Evolutionary conservation across 371 early-diverging fungal species (phyloP).

Genomic region (Circinella umbellata): DNA sequence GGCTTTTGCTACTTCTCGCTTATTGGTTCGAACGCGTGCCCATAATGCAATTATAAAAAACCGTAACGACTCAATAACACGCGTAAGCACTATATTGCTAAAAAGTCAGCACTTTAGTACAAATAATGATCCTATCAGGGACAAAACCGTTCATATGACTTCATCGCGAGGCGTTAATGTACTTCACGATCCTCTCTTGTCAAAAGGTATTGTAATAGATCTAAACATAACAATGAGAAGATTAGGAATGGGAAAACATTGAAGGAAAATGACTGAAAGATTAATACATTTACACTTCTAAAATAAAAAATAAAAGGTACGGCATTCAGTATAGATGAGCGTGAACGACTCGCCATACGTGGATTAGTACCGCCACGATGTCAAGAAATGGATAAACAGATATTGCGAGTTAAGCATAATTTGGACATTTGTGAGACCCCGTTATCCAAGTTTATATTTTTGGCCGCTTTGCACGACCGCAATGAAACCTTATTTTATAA

Average conservation of each 20-base stretch:
- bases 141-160: slow-evolving; percentile 61
- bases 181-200: slow-evolving; percentile 63
- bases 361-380: slow-evolving; percentile 70
- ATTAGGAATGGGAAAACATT: too few species aligned
- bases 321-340: slow-evolving; percentile 66
- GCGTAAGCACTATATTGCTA: background rate
- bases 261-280: too few species aligned
- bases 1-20: slow-evolving; percentile 1
- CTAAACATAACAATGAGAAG: too few species aligned
- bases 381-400: slow-evolving; percentile 69
- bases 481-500: slow-evolving; percentile 73
- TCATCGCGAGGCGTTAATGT: slow-evolving; percentile 61
- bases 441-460: slow-evolving; percentile 61
- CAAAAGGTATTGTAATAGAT: slow-evolving; percentile 43
- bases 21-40: background rate
- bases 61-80: background rate
- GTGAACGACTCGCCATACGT: slow-evolving; percentile 70
- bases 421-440: slow-evolving; percentile 61
- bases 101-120: background rate
- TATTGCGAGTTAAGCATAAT: slow-evolving; percentile 63
- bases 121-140: slow-evolving; percentile 51
- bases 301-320: slow-evolving; percentile 45
- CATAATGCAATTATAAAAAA: background rate
- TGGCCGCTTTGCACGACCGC: slow-evolving; percentile 58
- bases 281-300: too few species aligned